phyloP scores from a whole-genome alignment of 2,329 filamentous ascomycete species.

The Lasiodiplodia sp. region DNA sequence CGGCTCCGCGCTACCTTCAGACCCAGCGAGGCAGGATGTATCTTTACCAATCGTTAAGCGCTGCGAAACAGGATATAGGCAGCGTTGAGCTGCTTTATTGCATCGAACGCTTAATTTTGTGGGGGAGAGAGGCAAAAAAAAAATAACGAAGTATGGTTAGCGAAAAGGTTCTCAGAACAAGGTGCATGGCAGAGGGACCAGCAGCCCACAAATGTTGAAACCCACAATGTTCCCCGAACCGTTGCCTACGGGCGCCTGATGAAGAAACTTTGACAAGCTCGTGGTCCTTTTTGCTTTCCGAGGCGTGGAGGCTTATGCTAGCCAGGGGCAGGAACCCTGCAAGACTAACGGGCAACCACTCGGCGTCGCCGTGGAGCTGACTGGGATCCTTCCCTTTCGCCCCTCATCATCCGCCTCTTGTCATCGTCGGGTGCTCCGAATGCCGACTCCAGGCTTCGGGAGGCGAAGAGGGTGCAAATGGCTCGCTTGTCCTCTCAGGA shows the following conservation, averaged over 20 bases:
- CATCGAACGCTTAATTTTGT: neutral
- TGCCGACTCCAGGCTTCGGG: neutral
- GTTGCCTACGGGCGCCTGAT: conserved; percentile 5
- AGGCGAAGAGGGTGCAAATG: neutral
- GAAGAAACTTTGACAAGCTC: neutral
- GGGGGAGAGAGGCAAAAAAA: neutral
- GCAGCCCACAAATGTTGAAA: neutral
- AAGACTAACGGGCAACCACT: neutral
- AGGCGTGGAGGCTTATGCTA: neutral
- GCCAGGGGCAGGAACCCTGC: conserved; percentile 4
- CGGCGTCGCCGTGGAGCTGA: conserved; percentile 11
- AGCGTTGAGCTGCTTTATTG: conserved; percentile 5
- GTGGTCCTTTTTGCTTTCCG: neutral
- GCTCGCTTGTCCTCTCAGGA: conserved; percentile 2
- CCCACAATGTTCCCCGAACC: neutral
- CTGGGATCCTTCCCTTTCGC: neutral
- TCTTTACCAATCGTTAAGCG: neutral
- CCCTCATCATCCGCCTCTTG: neutral
- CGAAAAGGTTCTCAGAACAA: neutral
- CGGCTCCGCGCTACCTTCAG: neutral
- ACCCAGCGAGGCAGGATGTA: neutral
- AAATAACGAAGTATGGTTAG: neutral
- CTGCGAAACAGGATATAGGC: neutral
- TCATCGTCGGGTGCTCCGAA: neutral
- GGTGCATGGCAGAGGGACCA: neutral